These are phyloP conservation scores for Climacium dendroides DNA, from an alignment of 225 moss, liverwort and hornwort species.

Conservation along the genomic window DNA sequence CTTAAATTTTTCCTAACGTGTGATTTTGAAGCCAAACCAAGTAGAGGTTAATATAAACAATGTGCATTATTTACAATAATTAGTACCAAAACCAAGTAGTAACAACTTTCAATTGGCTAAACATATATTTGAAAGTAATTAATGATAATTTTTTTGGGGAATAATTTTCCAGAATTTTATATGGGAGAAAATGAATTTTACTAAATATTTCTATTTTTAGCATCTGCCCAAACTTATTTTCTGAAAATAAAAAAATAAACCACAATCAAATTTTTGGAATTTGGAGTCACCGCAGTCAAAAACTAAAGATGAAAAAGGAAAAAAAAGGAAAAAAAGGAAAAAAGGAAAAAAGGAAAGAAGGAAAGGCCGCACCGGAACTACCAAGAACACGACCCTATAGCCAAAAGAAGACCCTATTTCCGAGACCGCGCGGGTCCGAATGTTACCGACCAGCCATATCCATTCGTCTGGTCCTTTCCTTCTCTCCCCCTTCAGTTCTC, in stretches of 20 bases:
- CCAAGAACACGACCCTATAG: background rate
- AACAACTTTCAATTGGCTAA: background rate
- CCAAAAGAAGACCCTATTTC: background rate
- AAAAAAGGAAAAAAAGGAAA: background rate
- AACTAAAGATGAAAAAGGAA: background rate
- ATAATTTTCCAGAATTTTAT: too few species aligned
- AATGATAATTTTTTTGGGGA: background rate
- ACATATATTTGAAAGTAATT: background rate
- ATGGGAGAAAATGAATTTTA: too few species aligned
- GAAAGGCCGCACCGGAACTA: background rate
- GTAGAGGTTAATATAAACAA: background rate
- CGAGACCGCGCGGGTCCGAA: background rate
- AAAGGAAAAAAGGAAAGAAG: too few species aligned
- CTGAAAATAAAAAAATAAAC: background rate
- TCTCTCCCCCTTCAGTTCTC: too few species aligned
- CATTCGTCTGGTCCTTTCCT: background rate
- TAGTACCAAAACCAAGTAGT: fast-evolving
- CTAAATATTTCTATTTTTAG: fast-evolving
- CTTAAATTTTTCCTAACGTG: too few species aligned
- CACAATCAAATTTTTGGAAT: background rate
- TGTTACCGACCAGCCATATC: slow-evolving; percentile 5
- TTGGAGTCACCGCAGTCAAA: background rate
- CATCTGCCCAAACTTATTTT: background rate
- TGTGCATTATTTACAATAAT: fast-evolving
- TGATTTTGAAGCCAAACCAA: background rate